Base-by-base conservation (phyloP, 805 yeast genomes). In the Yarrowia sp. region DNA sequence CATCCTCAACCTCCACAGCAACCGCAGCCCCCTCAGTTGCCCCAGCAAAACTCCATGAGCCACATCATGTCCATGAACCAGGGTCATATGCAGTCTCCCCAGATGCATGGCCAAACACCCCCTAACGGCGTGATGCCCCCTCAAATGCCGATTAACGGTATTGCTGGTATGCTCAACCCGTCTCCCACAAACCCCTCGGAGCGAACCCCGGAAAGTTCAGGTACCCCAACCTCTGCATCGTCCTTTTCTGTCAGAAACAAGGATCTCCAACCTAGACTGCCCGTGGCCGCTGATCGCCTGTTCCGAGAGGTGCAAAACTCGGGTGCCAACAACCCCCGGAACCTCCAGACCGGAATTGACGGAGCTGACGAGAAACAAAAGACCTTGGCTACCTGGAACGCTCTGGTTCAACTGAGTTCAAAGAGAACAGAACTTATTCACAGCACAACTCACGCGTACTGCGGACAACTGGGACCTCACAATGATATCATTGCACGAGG, bases 401-500 rank as follows among this genome's bases (percentile, higher is more conserved):
- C 50, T 0, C 26, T 59, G 16, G 65, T 59, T 16, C 65, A 59
- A 16, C 26, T 45, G 35, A 59, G 65, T 16, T 10, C 65, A 2
- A 59, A 16, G 15, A 22, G 65, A 59, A 59, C 65, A 12, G 65
- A 59, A 16, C 65, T 59, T 14, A 59, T 59, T 8, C 65, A 59
- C 19, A 59, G 65, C 35, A 45, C 32, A n/a, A 45, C 52, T 1
- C 38, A 43, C 14, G 65, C 65, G 12, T 59, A 45, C 35, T 59
- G 71, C 5, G 61, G 70, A 16, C 61, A 65, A 11, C 72, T 71
- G 19, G 66, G 69, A 19, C 69, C 59, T 9, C 74, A 73, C 2
- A 74, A 71, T 66, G 77, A 75, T 56, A 74, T 89, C 10, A 81
- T 92, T 0, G 79, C 84, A 0, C 75, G 81, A 16, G 92, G 92